These are phyloP conservation scores for Chenopodium album DNA, from an alignment of 148 eudicot genomes.

Conservation along the genomic window DNA sequence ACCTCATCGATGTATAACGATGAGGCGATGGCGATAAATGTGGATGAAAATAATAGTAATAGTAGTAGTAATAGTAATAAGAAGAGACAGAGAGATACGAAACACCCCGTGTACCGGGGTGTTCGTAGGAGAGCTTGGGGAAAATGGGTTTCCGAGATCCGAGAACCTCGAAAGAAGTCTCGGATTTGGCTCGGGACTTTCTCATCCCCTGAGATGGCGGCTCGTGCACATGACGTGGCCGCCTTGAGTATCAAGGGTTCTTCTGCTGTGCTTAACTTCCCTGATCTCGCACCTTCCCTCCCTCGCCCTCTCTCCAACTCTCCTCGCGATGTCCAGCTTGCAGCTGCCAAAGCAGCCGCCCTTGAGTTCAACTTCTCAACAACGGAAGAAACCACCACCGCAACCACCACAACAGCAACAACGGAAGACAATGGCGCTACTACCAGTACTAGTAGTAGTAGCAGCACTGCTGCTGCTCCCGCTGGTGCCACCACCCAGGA, in stretches of 20 bases:
- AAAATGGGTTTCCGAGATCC: constrained; percentile 77
- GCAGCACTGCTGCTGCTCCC: background rate
- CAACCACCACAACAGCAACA: too few species aligned
- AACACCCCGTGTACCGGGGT: constrained; percentile 66
- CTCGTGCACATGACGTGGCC: constrained; percentile 79
- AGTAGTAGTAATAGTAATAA: background rate
- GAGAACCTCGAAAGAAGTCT: constrained; percentile 61
- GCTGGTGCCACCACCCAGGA: background rate
- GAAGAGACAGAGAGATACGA: constrained; percentile 29
- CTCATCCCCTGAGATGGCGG: constrained; percentile 78
- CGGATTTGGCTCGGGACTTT: constrained; percentile 80
- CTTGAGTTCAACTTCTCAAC: constrained; percentile 26
- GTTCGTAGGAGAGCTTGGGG: constrained; percentile 76
- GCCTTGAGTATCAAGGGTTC: constrained; percentile 54
- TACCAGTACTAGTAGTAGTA: background rate
- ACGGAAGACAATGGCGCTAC: background rate
- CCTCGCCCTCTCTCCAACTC: constrained; percentile 58
- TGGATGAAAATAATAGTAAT: background rate
- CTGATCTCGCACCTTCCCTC: constrained; percentile 41
- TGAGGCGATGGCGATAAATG: background rate
- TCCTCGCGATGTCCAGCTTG: constrained; percentile 60
- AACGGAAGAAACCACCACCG: too few species aligned
- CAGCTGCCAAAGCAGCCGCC: constrained; percentile 60
- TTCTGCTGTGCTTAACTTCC: constrained; percentile 67
- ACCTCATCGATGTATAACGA: constrained; percentile 11